phyloP scores from a whole-genome alignment of 192 early-diverging fungal genomes.

The Endogone sp. region DNA sequence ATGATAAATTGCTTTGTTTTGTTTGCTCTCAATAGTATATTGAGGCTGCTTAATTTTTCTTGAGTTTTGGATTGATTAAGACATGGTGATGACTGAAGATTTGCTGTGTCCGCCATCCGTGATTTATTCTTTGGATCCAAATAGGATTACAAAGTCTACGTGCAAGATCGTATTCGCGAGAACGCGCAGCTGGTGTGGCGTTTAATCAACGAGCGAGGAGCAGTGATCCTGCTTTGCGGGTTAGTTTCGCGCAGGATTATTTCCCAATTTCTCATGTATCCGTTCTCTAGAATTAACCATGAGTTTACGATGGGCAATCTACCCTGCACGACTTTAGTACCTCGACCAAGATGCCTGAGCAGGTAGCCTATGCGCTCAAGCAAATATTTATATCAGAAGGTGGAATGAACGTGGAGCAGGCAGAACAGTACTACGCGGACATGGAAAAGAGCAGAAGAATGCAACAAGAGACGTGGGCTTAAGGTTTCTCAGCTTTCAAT shows the following conservation, averaged over 20 bases:
- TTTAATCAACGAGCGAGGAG: conserved; percentile 49
- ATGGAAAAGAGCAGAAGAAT: conserved; percentile 68
- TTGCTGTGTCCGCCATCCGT: too few species aligned
- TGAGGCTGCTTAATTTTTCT: too few species aligned
- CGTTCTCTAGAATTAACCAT: too few species aligned
- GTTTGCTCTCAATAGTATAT: neutral
- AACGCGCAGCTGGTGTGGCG: conserved; percentile 61
- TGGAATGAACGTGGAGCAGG: conserved; percentile 45
- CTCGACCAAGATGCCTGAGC: conserved; percentile 69
- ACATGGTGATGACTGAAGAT: too few species aligned
- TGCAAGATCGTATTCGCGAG: conserved; percentile 67
- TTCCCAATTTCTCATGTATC: too few species aligned
- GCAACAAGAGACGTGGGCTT: conserved; percentile 89
- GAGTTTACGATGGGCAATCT: too few species aligned
- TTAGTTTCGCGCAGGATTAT: too few species aligned
- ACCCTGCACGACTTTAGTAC: conserved; percentile 40
- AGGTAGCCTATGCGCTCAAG: conserved; percentile 62
- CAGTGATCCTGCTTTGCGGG: conserved; percentile 72
- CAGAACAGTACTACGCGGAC: conserved; percentile 50
- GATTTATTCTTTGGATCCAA: neutral
- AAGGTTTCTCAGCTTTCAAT: too few species aligned
- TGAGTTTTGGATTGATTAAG: too few species aligned
- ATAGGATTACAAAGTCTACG: conserved; percentile 60
- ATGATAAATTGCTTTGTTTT: conserved; percentile 1
- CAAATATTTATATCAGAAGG: conserved; percentile 50